Percentiles rank a stretch among this genome's conserved stretches.
These are phyloP conservation scores for Aspergillus egyptiacus DNA, from an alignment of 495 filamentous ascomycete species.

Conservation along the genomic window DNA sequence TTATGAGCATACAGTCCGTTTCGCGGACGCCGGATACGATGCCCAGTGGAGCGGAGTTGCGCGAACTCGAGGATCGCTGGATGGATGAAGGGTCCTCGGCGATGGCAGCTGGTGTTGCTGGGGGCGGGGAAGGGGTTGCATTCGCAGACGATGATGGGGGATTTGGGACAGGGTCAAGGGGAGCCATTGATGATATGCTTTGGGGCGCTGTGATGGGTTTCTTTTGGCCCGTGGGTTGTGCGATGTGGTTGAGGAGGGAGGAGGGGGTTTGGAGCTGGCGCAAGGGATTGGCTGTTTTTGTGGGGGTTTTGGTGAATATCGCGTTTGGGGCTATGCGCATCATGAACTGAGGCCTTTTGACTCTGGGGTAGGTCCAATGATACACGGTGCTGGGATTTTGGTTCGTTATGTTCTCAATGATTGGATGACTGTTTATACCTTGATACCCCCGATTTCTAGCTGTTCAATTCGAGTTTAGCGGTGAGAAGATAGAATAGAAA, in stretches of 20 bases:
- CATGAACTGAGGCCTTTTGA: conserved; percentile 29
- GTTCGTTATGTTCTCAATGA: conserved; percentile 5
- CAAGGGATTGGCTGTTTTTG: conserved; percentile 75
- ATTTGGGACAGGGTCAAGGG: conserved; percentile 38
- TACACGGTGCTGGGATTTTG: background rate
- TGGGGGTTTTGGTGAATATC: conserved; percentile 70
- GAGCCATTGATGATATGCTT: conserved; percentile 74
- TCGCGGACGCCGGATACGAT: conserved; percentile 80
- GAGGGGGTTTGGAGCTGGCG: conserved; percentile 81
- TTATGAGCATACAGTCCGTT: conserved; percentile 68
- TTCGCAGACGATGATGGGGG: conserved; percentile 50
- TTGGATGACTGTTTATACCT: conserved; percentile 12
- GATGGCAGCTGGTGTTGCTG: conserved; percentile 30
- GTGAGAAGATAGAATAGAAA: background rate
- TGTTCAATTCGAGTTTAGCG: background rate
- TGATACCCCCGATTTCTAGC: conserved; percentile 4
- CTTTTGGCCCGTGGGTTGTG: conserved; percentile 84
- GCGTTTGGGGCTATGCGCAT: conserved; percentile 62
- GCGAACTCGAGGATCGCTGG: conserved; percentile 81
- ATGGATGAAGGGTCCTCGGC: conserved; percentile 65
- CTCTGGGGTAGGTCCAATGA: no score
- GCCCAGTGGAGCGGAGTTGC: conserved; percentile 57
- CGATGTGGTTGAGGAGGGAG: conserved; percentile 79
- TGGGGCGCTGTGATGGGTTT: conserved; percentile 86
- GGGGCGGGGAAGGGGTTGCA: conserved; percentile 30